Base-by-base conservation (phyloP, 495 filamentous ascomycete genomes). In the Penicillium alfredii region DNA sequence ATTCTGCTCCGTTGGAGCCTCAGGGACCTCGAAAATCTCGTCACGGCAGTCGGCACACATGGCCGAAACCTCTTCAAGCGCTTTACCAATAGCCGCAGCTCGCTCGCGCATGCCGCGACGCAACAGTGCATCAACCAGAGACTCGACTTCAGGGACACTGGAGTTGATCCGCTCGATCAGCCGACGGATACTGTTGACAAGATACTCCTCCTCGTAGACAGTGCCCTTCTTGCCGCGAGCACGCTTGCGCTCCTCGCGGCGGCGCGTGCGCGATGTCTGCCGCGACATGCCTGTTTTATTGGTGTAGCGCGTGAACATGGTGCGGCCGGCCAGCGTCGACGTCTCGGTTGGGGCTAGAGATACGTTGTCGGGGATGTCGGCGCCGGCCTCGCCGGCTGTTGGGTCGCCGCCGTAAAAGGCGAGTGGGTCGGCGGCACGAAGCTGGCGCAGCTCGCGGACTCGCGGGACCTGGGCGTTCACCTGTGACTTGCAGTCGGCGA, bases 121-220 rank as follows among this genome's bases (percentile, higher is more conserved):
- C 44, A 85, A 63, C 37, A 95, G 59, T 1, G 79, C 84, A 47
- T 83, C 76, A 1, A 94, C 74, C 8, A 96, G 69, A 20, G 77
- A 60, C 53, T 76, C 70, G 0, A 84, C 74, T 47, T 97, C 92
- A 0, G 67, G 63, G 11, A 74, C 66, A 1, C 81, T 67, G 6
- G 63, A 63, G 53, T 88, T 87, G n/a, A 94, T 76, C 12, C 89
- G 71, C 53, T 94, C 87, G 14, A 94, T 76, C 24, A 97, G 68
- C 22, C 92, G 67, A n/a, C 81, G 71, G 21, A 95, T 78, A 44
- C 80, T 86, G 50, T 85, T 90, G 28, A 94, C 79, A 8, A 98
- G 71, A 56, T 98, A 97, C 61, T 96, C 92, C 57, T 97, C 92
- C 52, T 98, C 92, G 55, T 97, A 98, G 4, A 98, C 82, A 26